phyloP scores from a whole-genome alignment of 306 rosid genomes.

The Rosa rugosa region DNA sequence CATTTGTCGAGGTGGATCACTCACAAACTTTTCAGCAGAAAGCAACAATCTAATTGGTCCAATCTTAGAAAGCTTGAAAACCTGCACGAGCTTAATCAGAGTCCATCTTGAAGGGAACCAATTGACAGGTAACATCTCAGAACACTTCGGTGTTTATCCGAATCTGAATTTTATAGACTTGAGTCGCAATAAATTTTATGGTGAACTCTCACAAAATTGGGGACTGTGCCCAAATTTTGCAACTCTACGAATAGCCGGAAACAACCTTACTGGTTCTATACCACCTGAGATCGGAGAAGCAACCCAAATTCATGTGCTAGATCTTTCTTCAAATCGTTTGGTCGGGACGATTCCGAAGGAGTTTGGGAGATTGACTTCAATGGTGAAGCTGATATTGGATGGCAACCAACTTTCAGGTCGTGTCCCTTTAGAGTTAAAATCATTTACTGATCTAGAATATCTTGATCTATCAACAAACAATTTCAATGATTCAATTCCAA shows the following conservation, averaged over 20 bases:
- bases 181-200: background rate
- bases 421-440: background rate
- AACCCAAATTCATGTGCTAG: background rate
- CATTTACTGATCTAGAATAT: background rate
- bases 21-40: background rate
- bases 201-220: conserved; percentile 21
- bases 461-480: background rate
- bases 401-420: background rate
- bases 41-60: conserved; percentile 16
- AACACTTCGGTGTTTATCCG: conserved; percentile 42
- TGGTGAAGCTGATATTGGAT: background rate
- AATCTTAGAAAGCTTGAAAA: conserved; percentile 33
- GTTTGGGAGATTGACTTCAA: background rate
- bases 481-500: conserved; percentile 1
- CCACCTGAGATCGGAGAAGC: conserved; percentile 2
- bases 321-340: background rate
- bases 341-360: background rate
- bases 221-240: background rate
- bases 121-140: conserved; percentile 33
- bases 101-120: conserved; percentile 36
- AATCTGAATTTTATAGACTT: conserved; percentile 33
- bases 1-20: background rate
- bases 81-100: conserved; percentile 29
- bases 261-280: conserved; percentile 12
- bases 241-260: background rate